Conservation (phyloP, 257 asterid genomes). For the Hygrophila difformis region DNA sequence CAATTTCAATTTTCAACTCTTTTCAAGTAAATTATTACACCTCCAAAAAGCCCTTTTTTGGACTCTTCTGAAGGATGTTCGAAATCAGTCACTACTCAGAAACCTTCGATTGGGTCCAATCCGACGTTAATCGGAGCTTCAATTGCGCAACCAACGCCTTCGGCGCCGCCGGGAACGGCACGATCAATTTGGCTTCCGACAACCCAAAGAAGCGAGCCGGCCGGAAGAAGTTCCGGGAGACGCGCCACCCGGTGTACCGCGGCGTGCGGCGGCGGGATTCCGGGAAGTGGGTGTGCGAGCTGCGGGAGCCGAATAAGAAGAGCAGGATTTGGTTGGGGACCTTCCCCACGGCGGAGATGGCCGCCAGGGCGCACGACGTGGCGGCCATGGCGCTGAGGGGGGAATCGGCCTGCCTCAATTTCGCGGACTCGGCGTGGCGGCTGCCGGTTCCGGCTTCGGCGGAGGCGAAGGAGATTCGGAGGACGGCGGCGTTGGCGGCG, state of each 20-base stretch:
- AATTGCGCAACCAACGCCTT: not conserved
- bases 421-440: slow-evolving; percentile 29
- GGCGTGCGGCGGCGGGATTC: slow-evolving; percentile 55
- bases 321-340: slow-evolving; percentile 66
- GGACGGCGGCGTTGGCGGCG: slow-evolving; percentile 58
- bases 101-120: too few species aligned
- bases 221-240: slow-evolving; percentile 3
- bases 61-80: too few species aligned
- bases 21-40: too few species aligned
- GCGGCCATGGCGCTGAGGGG: slow-evolving; percentile 54
- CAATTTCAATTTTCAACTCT: too few species aligned
- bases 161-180: not conserved
- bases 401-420: slow-evolving; percentile 37
- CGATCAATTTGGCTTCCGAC: not conserved
- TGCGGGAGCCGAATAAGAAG: slow-evolving; percentile 52
- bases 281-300: slow-evolving; percentile 76
- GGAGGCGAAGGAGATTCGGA: slow-evolving; percentile 46
- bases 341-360: slow-evolving; percentile 56
- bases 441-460: slow-evolving; percentile 36
- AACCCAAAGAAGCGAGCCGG: too few species aligned
- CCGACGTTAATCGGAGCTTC: too few species aligned
- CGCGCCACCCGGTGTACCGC: slow-evolving; percentile 44
- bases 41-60: too few species aligned
- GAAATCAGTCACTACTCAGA: too few species aligned
- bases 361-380: slow-evolving; percentile 66